These are phyloP conservation scores for Lyophyllum decastes DNA, from an alignment of 768 basidiomycete species.

Conservation along the genomic window DNA sequence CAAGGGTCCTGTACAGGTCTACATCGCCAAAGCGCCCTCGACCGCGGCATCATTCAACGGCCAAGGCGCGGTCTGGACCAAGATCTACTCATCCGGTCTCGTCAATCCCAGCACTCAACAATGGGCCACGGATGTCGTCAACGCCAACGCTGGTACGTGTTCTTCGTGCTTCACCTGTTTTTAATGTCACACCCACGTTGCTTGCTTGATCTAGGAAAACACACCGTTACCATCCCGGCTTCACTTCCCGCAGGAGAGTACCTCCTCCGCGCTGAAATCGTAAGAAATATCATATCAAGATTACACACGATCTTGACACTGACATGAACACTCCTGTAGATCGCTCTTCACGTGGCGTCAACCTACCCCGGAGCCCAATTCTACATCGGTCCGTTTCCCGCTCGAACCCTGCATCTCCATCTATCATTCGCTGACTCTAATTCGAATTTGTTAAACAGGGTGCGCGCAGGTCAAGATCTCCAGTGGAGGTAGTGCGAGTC, in stretches of 20 bases:
- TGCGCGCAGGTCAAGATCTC: constrained; percentile 53
- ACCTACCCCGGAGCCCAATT: constrained; percentile 53
- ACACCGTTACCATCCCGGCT: constrained; percentile 38
- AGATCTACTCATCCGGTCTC: constrained; percentile 52
- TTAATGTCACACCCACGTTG: neutral
- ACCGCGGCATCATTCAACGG: constrained; percentile 47
- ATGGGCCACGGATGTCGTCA: constrained; percentile 55
- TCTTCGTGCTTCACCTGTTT: neutral
- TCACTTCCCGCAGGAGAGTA: constrained; percentile 53
- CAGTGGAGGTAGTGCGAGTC: constrained; percentile 44
- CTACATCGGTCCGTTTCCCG: constrained; percentile 39
- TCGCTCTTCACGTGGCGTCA: constrained; percentile 38
- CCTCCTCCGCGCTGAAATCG: constrained; percentile 50
- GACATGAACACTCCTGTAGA: constrained; percentile 15
- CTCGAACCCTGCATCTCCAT: neutral
- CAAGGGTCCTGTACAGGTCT: constrained; percentile 52
- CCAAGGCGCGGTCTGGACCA: constrained; percentile 54
- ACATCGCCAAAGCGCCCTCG: constrained; percentile 50
- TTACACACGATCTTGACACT: neutral
- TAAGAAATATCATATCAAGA: constrained; percentile 20
- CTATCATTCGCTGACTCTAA: neutral
- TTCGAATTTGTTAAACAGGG: constrained; percentile 22
- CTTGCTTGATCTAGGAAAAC: constrained; percentile 24
- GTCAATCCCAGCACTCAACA: constrained; percentile 31
- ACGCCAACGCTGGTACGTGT: constrained; percentile 38